A percentile compares a stretch with the other conserved stretches of the same genome.
These are phyloP conservation scores for Aaosphaeria arxii DNA, from an alignment of 2,329 filamentous ascomycete species.

Conservation along the genomic window DNA sequence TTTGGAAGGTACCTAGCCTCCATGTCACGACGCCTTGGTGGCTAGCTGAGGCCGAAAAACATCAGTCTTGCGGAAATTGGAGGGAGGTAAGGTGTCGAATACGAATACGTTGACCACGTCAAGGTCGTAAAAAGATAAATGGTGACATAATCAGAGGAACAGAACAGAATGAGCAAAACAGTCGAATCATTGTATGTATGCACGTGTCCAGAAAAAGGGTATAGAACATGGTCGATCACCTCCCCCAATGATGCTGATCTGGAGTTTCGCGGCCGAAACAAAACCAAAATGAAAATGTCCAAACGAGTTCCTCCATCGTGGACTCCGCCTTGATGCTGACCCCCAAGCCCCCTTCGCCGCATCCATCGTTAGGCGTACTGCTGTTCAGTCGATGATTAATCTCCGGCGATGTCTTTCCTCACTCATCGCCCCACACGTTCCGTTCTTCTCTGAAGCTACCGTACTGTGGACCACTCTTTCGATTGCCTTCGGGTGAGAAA, in stretches of 20 bases:
- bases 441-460: constrained; percentile 43
- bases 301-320: no score
- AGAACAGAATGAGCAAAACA: no score
- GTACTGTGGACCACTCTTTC: constrained; percentile 34
- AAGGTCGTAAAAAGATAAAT: no score
- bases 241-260: neutral
- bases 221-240: constrained; percentile 4
- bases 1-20: no score
- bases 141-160: no score
- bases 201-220: constrained; percentile 5
- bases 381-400: no score
- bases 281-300: no score
- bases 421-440: constrained; percentile 36
- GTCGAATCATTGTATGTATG: neutral
- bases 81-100: no score
- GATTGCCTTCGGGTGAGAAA: constrained; percentile 16
- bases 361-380: constrained; percentile 2
- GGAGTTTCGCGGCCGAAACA: neutral
- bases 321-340: neutral
- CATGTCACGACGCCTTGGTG: no score
- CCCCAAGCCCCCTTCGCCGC: neutral
- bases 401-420: neutral
- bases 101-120: no score
- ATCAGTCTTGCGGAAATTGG: no score
- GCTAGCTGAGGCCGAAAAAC: no score